Conservation (phyloP, 148 eudicot species). For the Rheum nobile region DNA sequence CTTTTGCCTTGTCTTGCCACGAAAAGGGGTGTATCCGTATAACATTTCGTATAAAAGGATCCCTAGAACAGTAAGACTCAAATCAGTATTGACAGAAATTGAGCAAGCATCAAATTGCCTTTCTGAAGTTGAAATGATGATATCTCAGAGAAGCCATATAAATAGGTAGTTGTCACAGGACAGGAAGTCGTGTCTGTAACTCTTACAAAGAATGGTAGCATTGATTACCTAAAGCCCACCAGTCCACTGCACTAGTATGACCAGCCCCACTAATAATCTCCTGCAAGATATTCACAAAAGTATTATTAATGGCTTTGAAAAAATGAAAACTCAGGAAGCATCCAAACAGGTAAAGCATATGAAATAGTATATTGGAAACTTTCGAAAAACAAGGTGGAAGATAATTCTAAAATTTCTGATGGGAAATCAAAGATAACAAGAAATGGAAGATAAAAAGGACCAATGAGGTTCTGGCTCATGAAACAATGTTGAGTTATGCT, state of each 20-base stretch:
- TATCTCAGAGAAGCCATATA: neutral
- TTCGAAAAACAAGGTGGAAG: neutral
- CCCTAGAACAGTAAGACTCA: constrained; percentile 25
- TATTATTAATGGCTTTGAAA: neutral
- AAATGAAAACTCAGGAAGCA: neutral
- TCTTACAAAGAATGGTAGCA: neutral
- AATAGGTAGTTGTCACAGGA: neutral
- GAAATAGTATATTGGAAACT: neutral
- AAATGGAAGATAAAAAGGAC: neutral
- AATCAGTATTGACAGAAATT: neutral
- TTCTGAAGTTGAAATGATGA: neutral
- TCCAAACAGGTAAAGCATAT: neutral
- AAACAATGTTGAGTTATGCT: neutral
- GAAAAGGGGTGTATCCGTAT: constrained; percentile 91
- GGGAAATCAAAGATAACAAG: neutral
- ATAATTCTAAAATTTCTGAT: neutral
- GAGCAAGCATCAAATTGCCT: neutral
- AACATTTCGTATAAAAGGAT: constrained; percentile 90
- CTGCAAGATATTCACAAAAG: constrained; percentile 22
- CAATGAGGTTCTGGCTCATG: neutral
- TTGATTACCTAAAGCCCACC: constrained; percentile 97
- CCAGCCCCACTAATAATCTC: constrained; percentile 91
- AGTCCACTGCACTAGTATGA: constrained; percentile 97
- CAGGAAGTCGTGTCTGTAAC: too few relatives aligned
- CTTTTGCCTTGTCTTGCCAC: constrained; percentile 97